Base-by-base conservation (phyloP, 108 stramenopile species). In the Cyclotella distinguenda region DNA sequence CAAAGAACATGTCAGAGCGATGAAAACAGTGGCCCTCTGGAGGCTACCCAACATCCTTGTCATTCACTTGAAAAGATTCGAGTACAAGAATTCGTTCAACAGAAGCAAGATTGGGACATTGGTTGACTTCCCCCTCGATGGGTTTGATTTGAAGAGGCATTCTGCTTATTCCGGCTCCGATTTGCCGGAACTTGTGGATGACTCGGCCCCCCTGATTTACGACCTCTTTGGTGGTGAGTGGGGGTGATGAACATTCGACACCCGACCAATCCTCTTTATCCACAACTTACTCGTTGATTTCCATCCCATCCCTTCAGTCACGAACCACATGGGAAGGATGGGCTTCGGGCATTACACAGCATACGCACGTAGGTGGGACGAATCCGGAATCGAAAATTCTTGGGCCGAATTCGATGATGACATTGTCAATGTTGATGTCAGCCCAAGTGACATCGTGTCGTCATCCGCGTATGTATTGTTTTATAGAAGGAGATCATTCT, bases 261-360 rank as follows among this genome's bases (percentile, higher is more conserved):
- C 13, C 38, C 38, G 9, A 39, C 13, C 38, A 39, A n/a, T n/a
- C n/a, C n/a, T 39, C 13, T 39, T 39, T 39, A 11, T 13, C 13
- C 38, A 11, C 9, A 39, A 9, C 38, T 39, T 39, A 11, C 38
- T 39, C 38, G 38, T 38, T 38, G 8, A 38, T 38, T 12, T 38
- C 12, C 8, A 38, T 38, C 10, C 12, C 12, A 38, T 13, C 6
- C n/a, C n/a, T n/a, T n/a, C n/a, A 32, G 63, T 64, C 1, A 64
- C 88, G 9, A 95, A 99, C 66, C 98, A 99, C 74, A 85, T 78
- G n/a, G 98, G 98, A 10, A 80, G 91, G 42, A 74, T 99, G 72
- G 94, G 98, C n/a, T 95, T 87, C 47, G 98, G 98, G 0, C 98
- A 99, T 58, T 99, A 99, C 70, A 97, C 95, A 36, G 95, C 98